A percentile compares a stretch with the other conserved stretches of the same genome.
Conservation (phyloP, 768 basidiomycete species). For the Lentinula sp. region DNA sequence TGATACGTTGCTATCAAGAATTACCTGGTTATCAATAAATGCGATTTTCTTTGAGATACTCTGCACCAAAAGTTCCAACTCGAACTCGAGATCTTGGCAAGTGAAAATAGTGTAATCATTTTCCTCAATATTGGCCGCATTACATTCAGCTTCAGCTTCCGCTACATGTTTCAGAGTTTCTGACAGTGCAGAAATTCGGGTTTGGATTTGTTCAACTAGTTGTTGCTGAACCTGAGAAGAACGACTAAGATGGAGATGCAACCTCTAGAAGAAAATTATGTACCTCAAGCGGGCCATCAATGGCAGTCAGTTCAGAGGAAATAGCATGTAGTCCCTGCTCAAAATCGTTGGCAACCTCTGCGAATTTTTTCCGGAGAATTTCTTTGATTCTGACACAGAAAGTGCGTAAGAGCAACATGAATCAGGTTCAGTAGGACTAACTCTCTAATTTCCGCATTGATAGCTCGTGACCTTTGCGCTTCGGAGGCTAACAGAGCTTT, state of each 20-base stretch:
- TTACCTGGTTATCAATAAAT: slow-evolving; percentile 93
- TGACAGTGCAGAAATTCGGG: slow-evolving; percentile 59
- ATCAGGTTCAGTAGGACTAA: slow-evolving; percentile 29
- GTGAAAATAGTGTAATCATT: slow-evolving; percentile 94
- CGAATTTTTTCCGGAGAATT: slow-evolving; percentile 67
- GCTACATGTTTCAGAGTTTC: slow-evolving; percentile 50
- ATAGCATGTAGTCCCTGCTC: slow-evolving; percentile 60
- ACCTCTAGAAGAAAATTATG: slow-evolving; percentile 13
- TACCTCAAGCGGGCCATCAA: slow-evolving; percentile 76
- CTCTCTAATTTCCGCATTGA: slow-evolving; percentile 89
- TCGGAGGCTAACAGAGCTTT: slow-evolving; percentile 65
- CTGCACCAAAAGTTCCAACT: slow-evolving; percentile 76
- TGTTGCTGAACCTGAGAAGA: slow-evolving; percentile 63
- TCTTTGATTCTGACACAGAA: slow-evolving; percentile 66
- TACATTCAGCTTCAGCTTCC: slow-evolving; percentile 69
- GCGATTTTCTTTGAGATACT: slow-evolving; percentile 86
- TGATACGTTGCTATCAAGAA: slow-evolving; percentile 8
- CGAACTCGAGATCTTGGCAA: slow-evolving; percentile 84
- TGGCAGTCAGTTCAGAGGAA: slow-evolving; percentile 64
- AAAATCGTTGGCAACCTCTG: slow-evolving; percentile 70
- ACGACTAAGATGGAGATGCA: background rate
- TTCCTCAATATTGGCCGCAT: slow-evolving; percentile 88
- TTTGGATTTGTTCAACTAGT: slow-evolving; percentile 57
- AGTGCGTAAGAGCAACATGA: background rate
- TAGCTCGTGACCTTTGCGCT: slow-evolving; percentile 66